These are phyloP conservation scores for Wallacemonas sp. DNA, from an alignment of 208 protist genomes.

Conservation along the genomic window DNA sequence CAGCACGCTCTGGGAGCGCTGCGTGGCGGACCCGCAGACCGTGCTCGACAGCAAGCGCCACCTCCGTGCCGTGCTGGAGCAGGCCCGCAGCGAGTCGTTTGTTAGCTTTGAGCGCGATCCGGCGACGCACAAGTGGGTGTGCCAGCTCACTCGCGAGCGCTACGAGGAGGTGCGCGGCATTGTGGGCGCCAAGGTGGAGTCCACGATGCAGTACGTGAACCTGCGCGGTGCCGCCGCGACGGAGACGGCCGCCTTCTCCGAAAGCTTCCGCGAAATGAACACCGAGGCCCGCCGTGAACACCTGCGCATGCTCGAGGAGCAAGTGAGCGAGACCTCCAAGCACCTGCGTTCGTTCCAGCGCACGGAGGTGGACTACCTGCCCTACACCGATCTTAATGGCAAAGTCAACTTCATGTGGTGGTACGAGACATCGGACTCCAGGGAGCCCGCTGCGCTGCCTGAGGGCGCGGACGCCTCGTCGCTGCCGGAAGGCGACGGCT, in stretches of 20 bases:
- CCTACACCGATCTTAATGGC: slow-evolving; percentile 91
- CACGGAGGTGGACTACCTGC: slow-evolving; percentile 89
- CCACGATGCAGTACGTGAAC: slow-evolving; percentile 43
- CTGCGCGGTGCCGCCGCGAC: slow-evolving; percentile 57
- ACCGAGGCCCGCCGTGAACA: slow-evolving; percentile 67
- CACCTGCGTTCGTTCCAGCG: slow-evolving; percentile 80
- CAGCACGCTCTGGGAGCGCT: slow-evolving; percentile 77
- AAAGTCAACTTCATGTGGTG: slow-evolving; percentile 95
- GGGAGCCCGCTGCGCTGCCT: slow-evolving; percentile 37
- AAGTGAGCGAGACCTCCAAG: slow-evolving; percentile 68
- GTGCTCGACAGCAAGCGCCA: slow-evolving; percentile 92
- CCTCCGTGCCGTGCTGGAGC: slow-evolving; percentile 85
- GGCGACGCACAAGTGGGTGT: slow-evolving; percentile 70
- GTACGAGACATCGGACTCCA: slow-evolving; percentile 80
- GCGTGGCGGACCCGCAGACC: slow-evolving; percentile 73
- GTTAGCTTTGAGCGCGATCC: slow-evolving; percentile 83
- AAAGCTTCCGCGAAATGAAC: slow-evolving; percentile 72
- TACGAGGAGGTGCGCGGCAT: slow-evolving; percentile 82
- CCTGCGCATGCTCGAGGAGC: slow-evolving; percentile 52
- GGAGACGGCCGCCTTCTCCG: slow-evolving; percentile 64
- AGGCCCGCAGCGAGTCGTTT: slow-evolving; percentile 86
- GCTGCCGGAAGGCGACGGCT: not conserved
- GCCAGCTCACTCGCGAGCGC: slow-evolving; percentile 77
- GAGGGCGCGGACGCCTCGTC: not conserved
- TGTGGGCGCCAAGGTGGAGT: slow-evolving; percentile 45